These are phyloP conservation scores for Scolecobasidium constrictum DNA, from an alignment of 2,329 filamentous ascomycete genomes.

Conservation along the genomic window DNA sequence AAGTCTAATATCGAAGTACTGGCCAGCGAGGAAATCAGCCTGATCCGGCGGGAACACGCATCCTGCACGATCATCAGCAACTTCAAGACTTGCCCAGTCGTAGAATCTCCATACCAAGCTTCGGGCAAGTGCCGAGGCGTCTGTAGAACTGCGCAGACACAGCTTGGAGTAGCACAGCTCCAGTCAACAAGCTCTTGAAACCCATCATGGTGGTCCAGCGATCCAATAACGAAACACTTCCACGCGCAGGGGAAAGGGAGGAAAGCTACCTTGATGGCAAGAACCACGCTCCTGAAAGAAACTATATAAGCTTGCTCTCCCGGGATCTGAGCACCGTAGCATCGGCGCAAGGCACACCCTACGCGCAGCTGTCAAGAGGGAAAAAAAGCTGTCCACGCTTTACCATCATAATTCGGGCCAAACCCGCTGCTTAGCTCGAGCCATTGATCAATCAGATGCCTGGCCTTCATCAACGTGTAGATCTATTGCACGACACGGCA, in stretches of 20 bases:
- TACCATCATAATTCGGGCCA: too few relatives aligned
- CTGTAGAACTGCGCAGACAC: conserved; percentile 42
- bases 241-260: background rate
- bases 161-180: conserved; percentile 8
- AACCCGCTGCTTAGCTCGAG: too few relatives aligned
- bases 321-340: too few relatives aligned
- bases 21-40: conserved; percentile 73
- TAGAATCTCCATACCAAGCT: conserved; percentile 30
- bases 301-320: too few relatives aligned
- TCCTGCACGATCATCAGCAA: conserved; percentile 18
- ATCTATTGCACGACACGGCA: too few relatives aligned
- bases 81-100: background rate
- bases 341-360: too few relatives aligned
- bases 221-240: too few relatives aligned
- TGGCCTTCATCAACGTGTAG: background rate
- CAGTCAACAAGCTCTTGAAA: conserved; percentile 3
- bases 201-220: conserved; percentile 3
- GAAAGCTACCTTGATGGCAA: conserved; percentile 1
- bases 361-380: too few relatives aligned
- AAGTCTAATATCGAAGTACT: conserved; percentile 74
- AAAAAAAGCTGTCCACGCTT: too few relatives aligned
- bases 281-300: background rate
- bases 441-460: background rate
- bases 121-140: conserved; percentile 44
- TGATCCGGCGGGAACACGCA: conserved; percentile 49